Base-by-base conservation (phyloP, 306 rosid genomes). In the Citrullus amarus region DNA sequence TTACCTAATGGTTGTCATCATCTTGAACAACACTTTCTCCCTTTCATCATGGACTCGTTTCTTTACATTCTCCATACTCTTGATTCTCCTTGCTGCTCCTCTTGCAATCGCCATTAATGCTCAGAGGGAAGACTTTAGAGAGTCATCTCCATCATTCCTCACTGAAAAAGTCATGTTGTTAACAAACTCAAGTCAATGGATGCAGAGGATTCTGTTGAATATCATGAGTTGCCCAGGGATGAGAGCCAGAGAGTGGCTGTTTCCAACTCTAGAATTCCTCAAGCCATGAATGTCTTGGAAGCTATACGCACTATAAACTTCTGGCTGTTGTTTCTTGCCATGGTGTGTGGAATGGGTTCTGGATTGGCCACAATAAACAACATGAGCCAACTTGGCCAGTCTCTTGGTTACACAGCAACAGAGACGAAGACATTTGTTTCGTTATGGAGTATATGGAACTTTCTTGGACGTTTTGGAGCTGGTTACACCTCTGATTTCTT, bases 391-490 rank as follows among this genome's bases (percentile, higher is more conserved):
- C 81, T 90, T 44, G 97, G 98, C 36, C 65, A 92, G 59, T 94
- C 98, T 72, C 88, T 94, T 74, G 91, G 92, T 25, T 94, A 92
- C 79, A 87, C 85, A 58, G 78, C 85, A 36, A 70, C 81, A 39
- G 90, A 89, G 86, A 86, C 91, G 13, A 82, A 80, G 36, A 88
- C 87, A 17, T 80, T 94, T 76, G 97, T 92, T 41, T 90, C 98
- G 30, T 43, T 94, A 4, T 94, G 96, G 98, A 92, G 96, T 77
- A 89, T 92, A 87, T 92, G 98, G 98, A 94, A 89, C 67, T 94
- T 91, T 81, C 91, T 94, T 1, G 98, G 98, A 43, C 96, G 98
- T 54, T 87, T 94, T 30, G 98, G 96, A 71, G 97, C 89, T 3
- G 97, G 97, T 1, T 92, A 84, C 65, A 28, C 88, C 44, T 95